These are phyloP conservation scores for Podospora pseudopauciseta DNA, from an alignment of 495 filamentous ascomycete genomes.

Conservation along the genomic window DNA sequence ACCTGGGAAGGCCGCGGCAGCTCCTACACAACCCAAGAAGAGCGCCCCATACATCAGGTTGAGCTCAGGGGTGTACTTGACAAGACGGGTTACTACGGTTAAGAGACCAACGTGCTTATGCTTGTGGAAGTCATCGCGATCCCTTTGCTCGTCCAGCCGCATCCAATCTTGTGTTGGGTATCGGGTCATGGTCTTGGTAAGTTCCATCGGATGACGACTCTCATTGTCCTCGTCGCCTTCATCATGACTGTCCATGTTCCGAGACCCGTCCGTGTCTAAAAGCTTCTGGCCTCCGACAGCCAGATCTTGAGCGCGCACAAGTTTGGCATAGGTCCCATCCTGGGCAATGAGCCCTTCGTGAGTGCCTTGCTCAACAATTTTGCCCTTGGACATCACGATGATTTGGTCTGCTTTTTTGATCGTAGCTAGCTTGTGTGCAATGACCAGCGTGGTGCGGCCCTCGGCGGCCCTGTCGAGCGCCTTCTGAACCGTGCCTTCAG, in stretches of 20 bases:
- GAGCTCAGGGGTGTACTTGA: conserved; percentile 18
- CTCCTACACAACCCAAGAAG: conserved; percentile 4
- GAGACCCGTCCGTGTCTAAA: conserved; percentile 36
- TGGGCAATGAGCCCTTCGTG: conserved; percentile 57
- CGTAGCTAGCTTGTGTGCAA: conserved; percentile 65
- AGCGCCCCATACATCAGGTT: conserved; percentile 13
- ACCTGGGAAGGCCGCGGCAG: conserved; percentile 32
- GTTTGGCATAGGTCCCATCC: conserved; percentile 43
- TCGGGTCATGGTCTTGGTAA: conserved; percentile 29
- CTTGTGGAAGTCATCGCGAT: conserved; percentile 23
- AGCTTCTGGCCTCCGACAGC: conserved; percentile 39
- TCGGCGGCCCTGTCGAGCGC: conserved; percentile 60
- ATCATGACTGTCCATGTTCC: conserved; percentile 5
- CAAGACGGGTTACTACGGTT: conserved; percentile 10
- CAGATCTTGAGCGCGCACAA: conserved; percentile 48
- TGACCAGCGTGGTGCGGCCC: conserved; percentile 71
- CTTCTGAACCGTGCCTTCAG: conserved; percentile 62
- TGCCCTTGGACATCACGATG: conserved; percentile 58
- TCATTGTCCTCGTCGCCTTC: conserved; percentile 10
- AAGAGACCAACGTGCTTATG: conserved; percentile 22
- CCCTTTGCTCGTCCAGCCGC: conserved; percentile 17
- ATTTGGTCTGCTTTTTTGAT: conserved; percentile 67
- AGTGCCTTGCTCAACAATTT: conserved; percentile 61
- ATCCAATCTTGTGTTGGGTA: conserved; percentile 23
- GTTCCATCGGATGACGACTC: conserved; percentile 27